These are phyloP conservation scores for Pseudozyma sp. DNA, from an alignment of 1,284 basidiomycete genomes.

Conservation along the genomic window DNA sequence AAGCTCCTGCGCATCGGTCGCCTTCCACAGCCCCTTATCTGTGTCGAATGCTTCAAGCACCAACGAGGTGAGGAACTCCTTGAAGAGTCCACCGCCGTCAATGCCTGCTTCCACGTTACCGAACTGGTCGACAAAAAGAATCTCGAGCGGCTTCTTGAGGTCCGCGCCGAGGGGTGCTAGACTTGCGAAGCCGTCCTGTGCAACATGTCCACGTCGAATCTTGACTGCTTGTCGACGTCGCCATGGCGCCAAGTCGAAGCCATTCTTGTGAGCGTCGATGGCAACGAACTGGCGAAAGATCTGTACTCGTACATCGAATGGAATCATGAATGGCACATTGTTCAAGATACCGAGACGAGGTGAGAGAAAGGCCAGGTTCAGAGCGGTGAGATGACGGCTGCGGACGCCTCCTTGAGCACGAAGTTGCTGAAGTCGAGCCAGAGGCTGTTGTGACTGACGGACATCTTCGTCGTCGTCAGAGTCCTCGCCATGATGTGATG, in stretches of 20 bases:
- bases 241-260: constrained; percentile 24
- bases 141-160: constrained; percentile 83
- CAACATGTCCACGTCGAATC: constrained; percentile 80
- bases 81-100: constrained; percentile 96
- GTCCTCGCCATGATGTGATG: constrained; percentile 18
- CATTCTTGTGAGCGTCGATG: constrained; percentile 48
- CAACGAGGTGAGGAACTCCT: constrained; percentile 88
- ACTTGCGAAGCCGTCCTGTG: constrained; percentile 84
- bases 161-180: constrained; percentile 78
- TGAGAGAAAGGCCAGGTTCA: constrained; percentile 79
- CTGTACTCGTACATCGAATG: constrained; percentile 87
- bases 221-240: constrained; percentile 71
- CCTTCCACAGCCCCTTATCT: constrained; percentile 91
- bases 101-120: constrained; percentile 89
- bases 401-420: constrained; percentile 27
- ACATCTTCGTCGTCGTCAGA: constrained; percentile 21
- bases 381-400: constrained; percentile 70
- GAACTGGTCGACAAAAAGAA: constrained; percentile 90
- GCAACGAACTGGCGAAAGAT: constrained; percentile 75
- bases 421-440: constrained; percentile 28
- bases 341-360: constrained; percentile 91
- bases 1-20: constrained; percentile 87
- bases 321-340: constrained; percentile 96
- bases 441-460: constrained; percentile 11
- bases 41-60: constrained; percentile 92